phyloP scores from a whole-genome alignment of 2,329 filamentous ascomycete genomes.

The Chaetomium sp. region DNA sequence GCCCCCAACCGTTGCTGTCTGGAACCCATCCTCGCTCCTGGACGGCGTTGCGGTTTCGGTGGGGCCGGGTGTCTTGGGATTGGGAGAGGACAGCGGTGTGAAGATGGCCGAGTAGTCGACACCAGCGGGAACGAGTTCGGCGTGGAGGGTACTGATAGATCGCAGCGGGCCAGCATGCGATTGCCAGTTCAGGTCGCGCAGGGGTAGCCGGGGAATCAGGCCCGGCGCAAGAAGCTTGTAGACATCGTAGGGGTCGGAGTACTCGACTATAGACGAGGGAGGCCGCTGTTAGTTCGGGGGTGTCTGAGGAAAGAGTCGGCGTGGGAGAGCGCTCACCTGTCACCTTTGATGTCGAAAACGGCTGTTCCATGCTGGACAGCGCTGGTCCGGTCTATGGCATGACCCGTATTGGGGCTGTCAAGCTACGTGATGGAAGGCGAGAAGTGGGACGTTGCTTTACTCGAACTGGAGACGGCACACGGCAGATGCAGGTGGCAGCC shows the following conservation, averaged over 20 bases:
- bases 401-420: conserved; percentile 10
- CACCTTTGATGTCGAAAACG: conserved; percentile 68
- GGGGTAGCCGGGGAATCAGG: conserved; percentile 69
- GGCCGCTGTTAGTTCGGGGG: conserved; percentile 5
- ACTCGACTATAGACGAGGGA: conserved; percentile 63
- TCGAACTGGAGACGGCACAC: background rate
- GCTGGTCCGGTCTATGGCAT: conserved; percentile 26
- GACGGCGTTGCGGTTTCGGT: conserved; percentile 28
- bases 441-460: background rate
- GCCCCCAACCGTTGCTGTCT: conserved; percentile 47
- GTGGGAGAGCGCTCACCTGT: conserved; percentile 46
- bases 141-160: conserved; percentile 86
- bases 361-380: conserved; percentile 55
- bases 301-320: background rate
- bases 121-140: conserved; percentile 70
- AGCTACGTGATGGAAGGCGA: background rate
- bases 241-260: conserved; percentile 85
- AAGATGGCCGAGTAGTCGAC: conserved; percentile 38
- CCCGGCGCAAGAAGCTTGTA: conserved; percentile 76
- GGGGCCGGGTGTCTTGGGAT: conserved; percentile 23
- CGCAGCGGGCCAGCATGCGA: conserved; percentile 84
- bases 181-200: conserved; percentile 95
- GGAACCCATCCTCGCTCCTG: conserved; percentile 52
- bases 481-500: background rate
- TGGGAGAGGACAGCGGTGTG: conserved; percentile 31